phyloP scores from a whole-genome alignment of 108 stramenopile genomes.

The Heterococcus sp. region DNA sequence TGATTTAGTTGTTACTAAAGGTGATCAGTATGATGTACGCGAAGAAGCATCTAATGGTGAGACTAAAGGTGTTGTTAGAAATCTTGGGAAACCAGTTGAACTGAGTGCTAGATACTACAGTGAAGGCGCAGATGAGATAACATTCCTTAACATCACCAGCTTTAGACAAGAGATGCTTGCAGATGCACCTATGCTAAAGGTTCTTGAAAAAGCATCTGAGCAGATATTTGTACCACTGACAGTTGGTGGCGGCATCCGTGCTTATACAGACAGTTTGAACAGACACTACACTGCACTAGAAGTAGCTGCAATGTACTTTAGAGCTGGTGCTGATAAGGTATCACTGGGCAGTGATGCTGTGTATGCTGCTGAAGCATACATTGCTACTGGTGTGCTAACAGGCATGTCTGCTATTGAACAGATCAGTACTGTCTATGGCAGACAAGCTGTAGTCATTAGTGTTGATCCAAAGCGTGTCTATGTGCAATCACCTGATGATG shows the following conservation, averaged over 20 bases:
- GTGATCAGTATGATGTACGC: conserved; percentile 96
- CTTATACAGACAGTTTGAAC: conserved; percentile 75
- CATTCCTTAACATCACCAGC: conserved; percentile 93
- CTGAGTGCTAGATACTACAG: conserved; percentile 83
- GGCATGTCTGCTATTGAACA: conserved; percentile 81
- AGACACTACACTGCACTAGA: conserved; percentile 79
- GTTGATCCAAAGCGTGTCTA: conserved; percentile 89
- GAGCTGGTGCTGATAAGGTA: conserved; percentile 97
- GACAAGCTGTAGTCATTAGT: conserved; percentile 94
- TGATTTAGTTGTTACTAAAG: conserved; percentile 96
- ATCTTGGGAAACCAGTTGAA: conserved; percentile 92
- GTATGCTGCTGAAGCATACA: conserved; percentile 69
- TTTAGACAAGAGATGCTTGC: conserved; percentile 90
- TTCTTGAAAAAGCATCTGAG: conserved; percentile 84
- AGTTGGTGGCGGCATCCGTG: conserved; percentile 96
- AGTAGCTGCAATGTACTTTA: conserved; percentile 91
- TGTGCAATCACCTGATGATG: conserved; percentile 14
- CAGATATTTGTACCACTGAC: conserved; percentile 93
- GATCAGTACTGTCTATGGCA: conserved; percentile 86
- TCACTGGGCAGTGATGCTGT: conserved; percentile 94
- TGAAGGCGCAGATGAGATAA: conserved; percentile 94
- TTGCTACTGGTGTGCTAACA: conserved; percentile 45
- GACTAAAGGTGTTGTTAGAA: conserved; percentile 81
- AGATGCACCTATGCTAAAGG: conserved; percentile 94
- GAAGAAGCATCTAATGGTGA: conserved; percentile 66